Evolutionary conservation across 345 rosid species (phyloP).

Genomic region (Anastatica hierochuntica): DNA sequence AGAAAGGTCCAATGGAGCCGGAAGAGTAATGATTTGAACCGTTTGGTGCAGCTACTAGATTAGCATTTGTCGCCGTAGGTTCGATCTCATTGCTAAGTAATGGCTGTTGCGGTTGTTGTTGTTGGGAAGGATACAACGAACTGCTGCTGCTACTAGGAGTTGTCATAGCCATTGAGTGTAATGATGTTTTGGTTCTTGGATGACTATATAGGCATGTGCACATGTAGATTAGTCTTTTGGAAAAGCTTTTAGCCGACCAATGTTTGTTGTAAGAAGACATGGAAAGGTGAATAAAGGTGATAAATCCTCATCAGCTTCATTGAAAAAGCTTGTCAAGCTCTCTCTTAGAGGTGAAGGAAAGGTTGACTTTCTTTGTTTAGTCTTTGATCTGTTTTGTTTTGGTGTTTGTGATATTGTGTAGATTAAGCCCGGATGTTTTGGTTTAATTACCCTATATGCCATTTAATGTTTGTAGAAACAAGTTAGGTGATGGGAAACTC

Average conservation of each 20-base stretch:
- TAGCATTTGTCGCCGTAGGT: constrained; percentile 13
- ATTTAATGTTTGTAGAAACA: too few species aligned
- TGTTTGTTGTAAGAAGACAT: constrained; percentile 16
- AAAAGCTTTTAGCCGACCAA: constrained; percentile 17
- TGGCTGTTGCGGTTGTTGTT: constrained; percentile 20
- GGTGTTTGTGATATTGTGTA: too few species aligned
- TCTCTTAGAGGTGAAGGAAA: constrained; percentile 28
- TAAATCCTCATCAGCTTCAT: constrained; percentile 28
- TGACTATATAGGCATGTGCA: constrained; percentile 7
- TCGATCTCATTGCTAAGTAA: constrained; percentile 5
- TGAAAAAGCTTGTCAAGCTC: constrained; percentile 1
- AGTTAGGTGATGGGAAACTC: too few species aligned
- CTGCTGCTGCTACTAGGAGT: constrained; percentile 15
- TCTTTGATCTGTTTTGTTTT: too few species aligned
- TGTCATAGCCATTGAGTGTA: constrained; percentile 6
- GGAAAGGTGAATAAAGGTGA: constrained; percentile 23
- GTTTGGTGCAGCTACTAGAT: constrained; percentile 13
- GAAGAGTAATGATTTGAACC: constrained; percentile 24
- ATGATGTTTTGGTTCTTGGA: background rate
- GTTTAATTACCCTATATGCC: too few species aligned
- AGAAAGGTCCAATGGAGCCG: constrained; percentile 67
- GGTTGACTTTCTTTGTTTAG: too few species aligned
- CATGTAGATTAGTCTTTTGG: constrained; percentile 2
- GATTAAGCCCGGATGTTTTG: too few species aligned
- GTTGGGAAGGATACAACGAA: constrained; percentile 16